Evolutionary conservation across 2,329 filamentous ascomycete species (phyloP), one percentile per base, ranked within the genome.

Genomic region (Zymoseptoria crescenta): DNA sequence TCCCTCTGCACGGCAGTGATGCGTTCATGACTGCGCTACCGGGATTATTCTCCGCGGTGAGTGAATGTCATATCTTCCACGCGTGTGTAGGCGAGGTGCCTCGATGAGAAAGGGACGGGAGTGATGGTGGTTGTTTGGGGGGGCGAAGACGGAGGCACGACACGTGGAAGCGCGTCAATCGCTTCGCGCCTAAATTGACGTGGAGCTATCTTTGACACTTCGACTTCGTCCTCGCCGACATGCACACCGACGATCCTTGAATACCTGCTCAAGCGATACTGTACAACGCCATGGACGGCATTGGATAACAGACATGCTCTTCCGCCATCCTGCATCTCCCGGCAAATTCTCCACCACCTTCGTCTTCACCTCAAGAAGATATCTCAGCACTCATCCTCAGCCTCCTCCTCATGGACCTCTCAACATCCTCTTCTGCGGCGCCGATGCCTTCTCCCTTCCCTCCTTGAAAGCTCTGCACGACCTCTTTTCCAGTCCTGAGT

Each of bases 351-450:
- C 35, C n/a, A 16, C 5, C 35, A 45, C 2, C 13, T 45, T 45
- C 35, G 4, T 45, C 35, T 16, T 45, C 3, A 4, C 2, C 35
- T 45, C 35, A n/a, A 45, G 35, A 45, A 45, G 35, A 45, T n/a
- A 45, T n/a, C 35, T 45, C 16, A 45, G 4, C 2, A 45, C 13
- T 13, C 4, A 5, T 13, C 3, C 16, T n/a, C 2, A 13, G 16
- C n/a, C n/a, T 21, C 19, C 49, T 6, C 20, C 20, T 21, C n/a
- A 45, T n/a, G 35, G 13, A n/a, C 88, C 90, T 2, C 79, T 99
- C 30, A 82, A 86, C 35, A 91, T 99, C 56, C 81, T 99, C 3
- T 99, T 96, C 75, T 97, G 92, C 75, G 94, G 94, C 63, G 94
- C 93, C 2, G 94, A 99, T 73, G 81, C 86, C 2, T 96, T 97